A percentile compares a stretch with the other conserved stretches of the same genome.
Evolutionary conservation across 768 basidiomycete species (phyloP).

Genomic region (Agrocybe pediades): DNA sequence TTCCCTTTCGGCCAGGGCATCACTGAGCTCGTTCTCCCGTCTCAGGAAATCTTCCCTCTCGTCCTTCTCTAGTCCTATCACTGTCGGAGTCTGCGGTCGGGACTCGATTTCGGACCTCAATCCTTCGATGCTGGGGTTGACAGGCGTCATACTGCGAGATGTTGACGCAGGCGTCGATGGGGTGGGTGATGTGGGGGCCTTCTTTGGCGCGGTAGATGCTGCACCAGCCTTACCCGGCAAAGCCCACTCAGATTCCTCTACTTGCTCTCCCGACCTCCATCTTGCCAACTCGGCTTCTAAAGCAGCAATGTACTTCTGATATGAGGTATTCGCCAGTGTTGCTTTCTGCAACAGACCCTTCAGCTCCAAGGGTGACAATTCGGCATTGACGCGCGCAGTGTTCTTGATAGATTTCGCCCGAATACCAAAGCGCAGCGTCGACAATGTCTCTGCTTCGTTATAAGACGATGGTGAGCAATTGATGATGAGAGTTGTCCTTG

Average conservation of each 20-base stretch:
- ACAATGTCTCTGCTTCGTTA: conserved; percentile 95
- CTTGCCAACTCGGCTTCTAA: conserved; percentile 89
- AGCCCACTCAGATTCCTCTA: conserved; percentile 85
- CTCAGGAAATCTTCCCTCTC: conserved; percentile 96
- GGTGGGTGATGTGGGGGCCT: conserved; percentile 63
- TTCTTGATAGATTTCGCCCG: conserved; percentile 99
- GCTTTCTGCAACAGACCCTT: conserved; percentile 91
- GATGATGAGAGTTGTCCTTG: conserved; percentile 96
- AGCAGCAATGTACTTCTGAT: conserved; percentile 84
- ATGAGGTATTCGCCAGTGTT: conserved; percentile 79
- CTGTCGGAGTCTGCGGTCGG: conserved; percentile 91
- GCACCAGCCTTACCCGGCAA: conserved; percentile 60
- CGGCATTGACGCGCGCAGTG: conserved; percentile 96
- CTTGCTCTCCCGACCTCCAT: conserved; percentile 87
- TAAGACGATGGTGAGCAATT: conserved; percentile 98
- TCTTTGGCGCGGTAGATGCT: conserved; percentile 56
- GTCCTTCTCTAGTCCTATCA: conserved; percentile 88
- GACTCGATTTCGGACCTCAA: conserved; percentile 74
- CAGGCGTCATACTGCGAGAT: conserved; percentile 67
- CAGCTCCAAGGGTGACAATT: conserved; percentile 94
- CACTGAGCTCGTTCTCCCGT: conserved; percentile 95
- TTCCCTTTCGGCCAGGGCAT: conserved; percentile 91
- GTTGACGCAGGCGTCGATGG: conserved; percentile 56
- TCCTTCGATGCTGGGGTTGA: conserved; percentile 73
- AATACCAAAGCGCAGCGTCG: conserved; percentile 98